Percentiles rank a stretch among this genome's conserved stretches.
Conservation (phyloP, 2,329 filamentous ascomycete species). For the Exophiala aquamarina region DNA sequence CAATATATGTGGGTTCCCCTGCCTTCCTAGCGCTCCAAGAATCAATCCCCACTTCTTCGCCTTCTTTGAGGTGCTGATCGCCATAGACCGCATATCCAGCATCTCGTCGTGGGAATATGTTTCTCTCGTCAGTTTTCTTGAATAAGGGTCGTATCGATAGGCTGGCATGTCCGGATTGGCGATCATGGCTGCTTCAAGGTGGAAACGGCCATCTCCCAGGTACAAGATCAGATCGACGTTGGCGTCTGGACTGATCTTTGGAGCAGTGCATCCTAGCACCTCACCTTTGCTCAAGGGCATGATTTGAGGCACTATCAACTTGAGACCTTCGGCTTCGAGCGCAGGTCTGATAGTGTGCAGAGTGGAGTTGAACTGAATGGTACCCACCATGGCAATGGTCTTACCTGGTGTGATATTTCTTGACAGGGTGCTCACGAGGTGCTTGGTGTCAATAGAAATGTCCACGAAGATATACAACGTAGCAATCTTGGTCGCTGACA, state of each 20-base stretch:
- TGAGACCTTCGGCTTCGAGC: constrained; percentile 81
- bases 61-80: constrained; percentile 71
- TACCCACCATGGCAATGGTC: constrained; percentile 89
- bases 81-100: constrained; percentile 73
- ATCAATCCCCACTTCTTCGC: constrained; percentile 95
- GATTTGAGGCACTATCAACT: constrained; percentile 85
- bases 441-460: constrained; percentile 89
- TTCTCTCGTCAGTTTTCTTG: constrained; percentile 84
- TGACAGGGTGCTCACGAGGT: constrained; percentile 81
- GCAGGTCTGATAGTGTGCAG: constrained; percentile 79
- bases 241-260: constrained; percentile 58
- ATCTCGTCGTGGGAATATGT: constrained; percentile 91
- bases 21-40: constrained; percentile 83
- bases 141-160: constrained; percentile 96
- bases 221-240: constrained; percentile 79
- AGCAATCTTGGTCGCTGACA: constrained; percentile 94
- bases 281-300: constrained; percentile 90
- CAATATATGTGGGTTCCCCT: constrained; percentile 94
- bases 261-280: constrained; percentile 95
- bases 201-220: constrained; percentile 88
- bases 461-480: constrained; percentile 98
- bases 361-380: constrained; percentile 98
- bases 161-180: constrained; percentile 89
- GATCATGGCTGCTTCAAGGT: constrained; percentile 98
- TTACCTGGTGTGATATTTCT: constrained; percentile 84